Conservation (phyloP, 148 eudicot species). For the Cornus florida region DNA sequence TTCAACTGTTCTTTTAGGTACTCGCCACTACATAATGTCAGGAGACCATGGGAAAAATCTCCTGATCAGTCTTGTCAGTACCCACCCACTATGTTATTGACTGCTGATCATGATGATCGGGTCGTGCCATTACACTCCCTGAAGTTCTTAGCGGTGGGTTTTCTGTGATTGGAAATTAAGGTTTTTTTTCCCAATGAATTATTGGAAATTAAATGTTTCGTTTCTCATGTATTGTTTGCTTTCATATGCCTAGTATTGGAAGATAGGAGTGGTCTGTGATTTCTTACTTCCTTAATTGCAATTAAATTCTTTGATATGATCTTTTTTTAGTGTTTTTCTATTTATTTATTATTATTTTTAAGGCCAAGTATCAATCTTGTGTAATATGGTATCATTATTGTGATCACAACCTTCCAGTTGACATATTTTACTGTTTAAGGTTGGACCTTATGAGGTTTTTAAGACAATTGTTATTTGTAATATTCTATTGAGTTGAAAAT, state of each 20-base stretch:
- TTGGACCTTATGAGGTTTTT: background rate
- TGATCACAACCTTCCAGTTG: background rate
- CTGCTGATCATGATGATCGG: constrained; percentile 98
- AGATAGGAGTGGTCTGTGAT: background rate
- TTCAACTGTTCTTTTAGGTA: constrained; percentile 47
- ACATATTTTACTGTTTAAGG: background rate
- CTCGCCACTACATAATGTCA: constrained; percentile 91
- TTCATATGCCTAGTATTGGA: background rate
- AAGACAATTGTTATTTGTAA: no score
- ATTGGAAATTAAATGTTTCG: background rate
- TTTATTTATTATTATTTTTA: no score
- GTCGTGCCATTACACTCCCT: constrained; percentile 96
- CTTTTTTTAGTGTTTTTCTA: no score
- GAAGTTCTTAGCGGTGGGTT: constrained; percentile 80
- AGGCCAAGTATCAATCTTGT: background rate
- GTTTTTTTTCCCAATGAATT: no score
- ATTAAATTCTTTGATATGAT: no score
- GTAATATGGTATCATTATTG: background rate
- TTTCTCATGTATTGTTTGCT: background rate
- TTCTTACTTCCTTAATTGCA: background rate
- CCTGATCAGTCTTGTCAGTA: constrained; percentile 52
- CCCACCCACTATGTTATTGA: constrained; percentile 88
- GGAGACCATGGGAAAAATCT: constrained; percentile 89
- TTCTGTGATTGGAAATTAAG: background rate
- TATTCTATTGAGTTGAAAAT: no score